Base-by-base conservation (phyloP, 2,329 filamentous ascomycete genomes). In the Akanthomyces lecanii region DNA sequence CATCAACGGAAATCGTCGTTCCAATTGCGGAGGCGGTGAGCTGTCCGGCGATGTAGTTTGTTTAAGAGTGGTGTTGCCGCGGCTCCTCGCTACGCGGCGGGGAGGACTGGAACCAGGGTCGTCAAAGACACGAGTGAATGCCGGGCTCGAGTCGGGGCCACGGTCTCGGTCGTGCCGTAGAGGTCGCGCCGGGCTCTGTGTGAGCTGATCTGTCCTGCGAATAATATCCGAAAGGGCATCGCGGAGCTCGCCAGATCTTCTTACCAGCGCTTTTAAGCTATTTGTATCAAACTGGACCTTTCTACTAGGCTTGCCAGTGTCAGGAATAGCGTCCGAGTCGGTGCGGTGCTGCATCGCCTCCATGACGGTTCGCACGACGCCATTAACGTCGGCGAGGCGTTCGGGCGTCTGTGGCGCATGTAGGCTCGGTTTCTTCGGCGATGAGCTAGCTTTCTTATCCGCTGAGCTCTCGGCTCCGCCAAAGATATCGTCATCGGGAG, bases 281-380 rank as follows among this genome's bases (percentile, higher is more conserved):
- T 87, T 88, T 5, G 86, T 89, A 70, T 88, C 86, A 66, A 89
- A 89, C 64, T 87, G 87, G 69, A 89, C 81, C 74, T 82, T 82
- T 64, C 81, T 78, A 57, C 79, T 78, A 51, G 80, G 75, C 12
- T 69, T 72, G 65, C 69, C 72, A 74, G 60, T 71, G 63, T 16
- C 72, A 21, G 71, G 67, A 18, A 62, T 53, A 11, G 78, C 74
- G 52, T 81, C 76, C 2, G 79, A 72, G 2, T 76, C 75, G 6
- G 79, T 76, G 25, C 81, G 80, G 63, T 84, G 80, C 64, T 87
- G 82, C 82, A 88, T 86, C 21, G 82, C 84, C 65, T 87, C 84
- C 75, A 88, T 85, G 4, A 89, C 84, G 5, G 84, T 85, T 38
- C 83, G 80, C 45, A 87, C 82, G 63, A 86, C 80, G 11, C 82